Conservation (phyloP, 2,329 filamentous ascomycete genomes). For the Cladophialophora carrionii region DNA sequence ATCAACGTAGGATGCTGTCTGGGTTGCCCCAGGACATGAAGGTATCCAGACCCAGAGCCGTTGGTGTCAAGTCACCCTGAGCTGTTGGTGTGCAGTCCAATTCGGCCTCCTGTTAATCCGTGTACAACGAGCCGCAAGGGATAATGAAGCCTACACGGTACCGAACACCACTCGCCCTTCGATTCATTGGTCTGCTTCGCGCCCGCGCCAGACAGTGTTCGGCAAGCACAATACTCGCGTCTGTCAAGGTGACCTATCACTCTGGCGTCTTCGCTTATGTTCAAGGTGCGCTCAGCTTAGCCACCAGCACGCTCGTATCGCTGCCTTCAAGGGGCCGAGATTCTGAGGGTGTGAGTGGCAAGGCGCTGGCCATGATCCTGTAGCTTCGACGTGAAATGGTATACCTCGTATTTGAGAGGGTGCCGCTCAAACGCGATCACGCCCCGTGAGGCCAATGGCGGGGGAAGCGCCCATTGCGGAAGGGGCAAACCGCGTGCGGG, state of each 20-base stretch:
- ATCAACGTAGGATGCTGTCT: too few species aligned
- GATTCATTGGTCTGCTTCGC: constrained; percentile 4
- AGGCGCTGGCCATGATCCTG: neutral
- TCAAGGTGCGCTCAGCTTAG: neutral
- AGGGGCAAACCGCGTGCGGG: neutral
- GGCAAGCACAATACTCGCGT: neutral
- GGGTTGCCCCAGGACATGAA: too few species aligned
- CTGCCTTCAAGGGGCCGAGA: neutral
- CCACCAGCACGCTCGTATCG: neutral
- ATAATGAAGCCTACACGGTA: neutral
- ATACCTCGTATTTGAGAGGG: neutral
- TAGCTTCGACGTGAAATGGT: neutral
- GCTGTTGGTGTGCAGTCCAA: neutral
- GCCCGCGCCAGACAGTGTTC: neutral
- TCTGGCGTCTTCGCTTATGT: neutral
- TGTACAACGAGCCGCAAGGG: constrained; percentile 8
- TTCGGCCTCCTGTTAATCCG: neutral
- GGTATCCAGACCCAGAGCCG: too few species aligned
- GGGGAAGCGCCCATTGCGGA: neutral
- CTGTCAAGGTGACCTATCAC: neutral
- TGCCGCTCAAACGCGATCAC: constrained; percentile 2
- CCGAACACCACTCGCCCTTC: neutral
- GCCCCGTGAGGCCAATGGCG: neutral
- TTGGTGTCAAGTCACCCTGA: too few species aligned
- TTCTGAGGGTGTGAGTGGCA: neutral